Evolutionary conservation across 1,284 basidiomycete species (phyloP).

Genomic region (Apiotrichum porosum): DNA sequence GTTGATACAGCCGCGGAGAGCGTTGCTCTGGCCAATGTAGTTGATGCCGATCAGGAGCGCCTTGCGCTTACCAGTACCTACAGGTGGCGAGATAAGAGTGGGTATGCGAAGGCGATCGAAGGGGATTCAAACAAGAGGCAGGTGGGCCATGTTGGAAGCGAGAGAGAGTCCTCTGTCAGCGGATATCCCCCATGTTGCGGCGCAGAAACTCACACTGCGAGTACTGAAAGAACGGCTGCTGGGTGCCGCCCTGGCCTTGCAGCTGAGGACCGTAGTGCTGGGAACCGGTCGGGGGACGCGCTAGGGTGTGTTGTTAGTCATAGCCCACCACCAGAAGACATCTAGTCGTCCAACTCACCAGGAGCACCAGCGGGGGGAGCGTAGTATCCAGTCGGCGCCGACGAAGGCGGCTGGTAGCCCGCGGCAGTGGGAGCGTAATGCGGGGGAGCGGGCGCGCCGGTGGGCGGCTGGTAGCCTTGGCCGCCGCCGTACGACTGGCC

Average conservation of each 20-base stretch:
- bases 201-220: slow-evolving; percentile 61
- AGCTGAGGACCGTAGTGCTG: slow-evolving; percentile 67
- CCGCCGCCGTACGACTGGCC: background rate
- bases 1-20: slow-evolving; percentile 79
- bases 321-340: no score
- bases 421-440: slow-evolving; percentile 12
- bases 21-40: slow-evolving; percentile 62
- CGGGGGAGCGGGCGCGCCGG: slow-evolving; percentile 7
- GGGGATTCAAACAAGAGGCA: background rate
- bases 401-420: slow-evolving; percentile 6
- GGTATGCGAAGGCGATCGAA: background rate
- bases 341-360: no score
- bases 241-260: slow-evolving; percentile 54
- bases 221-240: slow-evolving; percentile 68
- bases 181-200: no score
- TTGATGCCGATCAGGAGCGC: slow-evolving; percentile 56
- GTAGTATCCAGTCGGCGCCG: slow-evolving; percentile 1
- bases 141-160: background rate
- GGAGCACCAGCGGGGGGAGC: slow-evolving; percentile 2
- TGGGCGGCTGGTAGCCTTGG: slow-evolving; percentile 8
- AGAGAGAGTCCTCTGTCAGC: background rate
- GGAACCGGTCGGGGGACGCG: slow-evolving; percentile 52
- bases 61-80: slow-evolving; percentile 37
- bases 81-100: background rate
- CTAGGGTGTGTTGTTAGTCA: background rate